Base-by-base conservation (phyloP, 495 filamentous ascomycete genomes). In the Aspergillus steynii region DNA sequence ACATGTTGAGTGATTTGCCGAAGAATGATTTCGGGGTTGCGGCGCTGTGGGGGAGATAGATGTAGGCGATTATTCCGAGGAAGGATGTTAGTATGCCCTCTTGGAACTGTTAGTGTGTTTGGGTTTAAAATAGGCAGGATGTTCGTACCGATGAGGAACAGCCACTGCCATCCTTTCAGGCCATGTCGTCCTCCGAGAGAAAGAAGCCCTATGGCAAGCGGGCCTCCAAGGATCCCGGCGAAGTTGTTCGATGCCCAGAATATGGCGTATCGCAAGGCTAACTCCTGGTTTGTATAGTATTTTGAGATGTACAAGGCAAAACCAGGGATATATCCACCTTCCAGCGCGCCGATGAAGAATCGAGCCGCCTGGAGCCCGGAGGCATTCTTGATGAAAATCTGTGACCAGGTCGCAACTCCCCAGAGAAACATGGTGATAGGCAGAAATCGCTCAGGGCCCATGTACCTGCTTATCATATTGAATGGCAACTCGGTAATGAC, bases 311-410 rank as follows among this genome's bases (percentile, higher is more conserved):
- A 75, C 12, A 77, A 46, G 14, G 75, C 69, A 31, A 77, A 68
- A 15, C 76, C 74, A 1, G 76, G 74, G 51, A 77, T 77, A 59
- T 75, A 73, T 7, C 76, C 76, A 31, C 72, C 72, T 56, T 77
- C 74, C 20, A 60, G 64, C 25, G 76, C 65, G 4, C 74, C 76
- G 9, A 79, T 65, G 29, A 79, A 68, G 46, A 77, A 77, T 34
- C 76, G 67, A 31, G 69, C 67, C 20, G 63, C 66, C 45, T 70
- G 74, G 29, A 79, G 61, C 5, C 74, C 76, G 4, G 65, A 62
- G 49, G 72, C 68, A 49, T 74, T 75, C 52, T 63, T 68, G 14
- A 79, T 62, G 37, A 66, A 66, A 5, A 66, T 53, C 46, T 63
- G 64, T 37, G 56, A 66, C 64, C 61, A 66, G 6, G 64, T 66